Conservation (phyloP, 345 rosid genomes). For the Balakata baccata region DNA sequence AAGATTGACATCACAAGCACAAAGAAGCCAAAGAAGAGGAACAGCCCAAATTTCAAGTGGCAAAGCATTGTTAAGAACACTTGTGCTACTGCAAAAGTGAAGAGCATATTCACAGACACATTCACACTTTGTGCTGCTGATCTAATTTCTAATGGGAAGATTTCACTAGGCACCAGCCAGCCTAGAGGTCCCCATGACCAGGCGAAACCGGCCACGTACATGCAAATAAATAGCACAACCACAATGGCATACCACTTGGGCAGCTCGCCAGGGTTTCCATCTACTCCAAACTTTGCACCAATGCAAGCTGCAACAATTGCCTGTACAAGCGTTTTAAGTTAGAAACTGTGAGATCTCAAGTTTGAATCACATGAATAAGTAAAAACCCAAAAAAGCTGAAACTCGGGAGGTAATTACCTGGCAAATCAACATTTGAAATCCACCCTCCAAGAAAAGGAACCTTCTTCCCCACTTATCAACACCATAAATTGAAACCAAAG, state of each 20-base stretch:
- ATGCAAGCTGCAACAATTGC: conserved; percentile 59
- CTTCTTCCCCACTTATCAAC: conserved; percentile 91
- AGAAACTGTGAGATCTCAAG: too few relatives aligned
- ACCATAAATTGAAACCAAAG: conserved; percentile 66
- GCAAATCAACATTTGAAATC: conserved; percentile 74
- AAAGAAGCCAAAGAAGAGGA: conserved; percentile 63
- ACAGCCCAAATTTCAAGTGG: conserved; percentile 71
- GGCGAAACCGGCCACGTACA: conserved; percentile 77
- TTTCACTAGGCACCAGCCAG: conserved; percentile 92
- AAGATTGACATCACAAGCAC: conserved; percentile 57
- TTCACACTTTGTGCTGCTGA: conserved; percentile 89
- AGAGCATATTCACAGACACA: conserved; percentile 84
- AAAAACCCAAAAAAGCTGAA: too few relatives aligned
- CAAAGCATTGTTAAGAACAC: conserved; percentile 74
- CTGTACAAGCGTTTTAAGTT: conserved; percentile 20
- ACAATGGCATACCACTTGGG: conserved; percentile 83
- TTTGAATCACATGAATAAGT: too few relatives aligned
- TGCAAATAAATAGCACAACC: conserved; percentile 83
- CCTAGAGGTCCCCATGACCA: conserved; percentile 99
- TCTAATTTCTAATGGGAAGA: conserved; percentile 81
- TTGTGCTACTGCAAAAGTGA: conserved; percentile 76
- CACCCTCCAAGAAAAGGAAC: conserved; percentile 76
- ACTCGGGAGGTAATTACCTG: conserved; percentile 42
- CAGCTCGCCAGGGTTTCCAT: conserved; percentile 55
- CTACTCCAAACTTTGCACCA: conserved; percentile 72